phyloP scores from a whole-genome alignment of 2,329 filamentous ascomycete species.

The Stagonosporopsis cucurbitacearum region DNA sequence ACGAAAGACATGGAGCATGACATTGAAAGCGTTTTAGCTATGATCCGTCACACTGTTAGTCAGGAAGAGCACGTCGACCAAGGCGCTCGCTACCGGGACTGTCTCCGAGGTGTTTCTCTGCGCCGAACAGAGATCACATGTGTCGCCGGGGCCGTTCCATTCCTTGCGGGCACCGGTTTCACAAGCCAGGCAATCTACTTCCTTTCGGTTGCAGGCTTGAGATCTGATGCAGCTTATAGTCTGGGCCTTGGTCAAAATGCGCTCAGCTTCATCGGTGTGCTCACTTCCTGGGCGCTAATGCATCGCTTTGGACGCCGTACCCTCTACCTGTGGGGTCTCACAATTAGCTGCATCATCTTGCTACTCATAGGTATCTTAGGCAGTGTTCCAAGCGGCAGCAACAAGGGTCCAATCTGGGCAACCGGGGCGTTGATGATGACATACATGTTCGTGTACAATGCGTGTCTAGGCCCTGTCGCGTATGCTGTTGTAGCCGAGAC shows the following conservation, averaged over 20 bases:
- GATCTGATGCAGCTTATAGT: conserved; percentile 46
- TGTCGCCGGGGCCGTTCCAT: conserved; percentile 53
- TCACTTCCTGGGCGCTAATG: conserved; percentile 80
- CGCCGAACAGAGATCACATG: conserved; percentile 78
- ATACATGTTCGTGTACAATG: conserved; percentile 72
- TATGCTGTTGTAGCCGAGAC: conserved; percentile 86
- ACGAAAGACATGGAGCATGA: conserved; percentile 52
- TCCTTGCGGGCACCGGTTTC: conserved; percentile 32
- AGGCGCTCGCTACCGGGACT: conserved; percentile 77
- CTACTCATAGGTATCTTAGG: conserved; percentile 47
- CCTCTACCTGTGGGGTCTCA: conserved; percentile 74
- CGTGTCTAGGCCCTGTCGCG: conserved; percentile 83
- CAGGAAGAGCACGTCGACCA: conserved; percentile 69
- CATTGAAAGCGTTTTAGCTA: conserved; percentile 53
- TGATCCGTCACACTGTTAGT: conserved; percentile 87
- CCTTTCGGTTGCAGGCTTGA: conserved; percentile 52
- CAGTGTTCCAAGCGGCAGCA: not conserved
- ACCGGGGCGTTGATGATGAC: conserved; percentile 29
- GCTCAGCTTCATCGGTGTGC: conserved; percentile 66
- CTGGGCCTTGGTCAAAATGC: conserved; percentile 60
- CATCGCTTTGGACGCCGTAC: conserved; percentile 74
- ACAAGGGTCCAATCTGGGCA: conserved; percentile 47
- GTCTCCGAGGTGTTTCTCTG: conserved; percentile 76
- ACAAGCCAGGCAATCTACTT: conserved; percentile 51
- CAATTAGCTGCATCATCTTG: conserved; percentile 67